phyloP scores from a whole-genome alignment of 1,139 yeast genomes.

The Yamadazyma mexicana region DNA sequence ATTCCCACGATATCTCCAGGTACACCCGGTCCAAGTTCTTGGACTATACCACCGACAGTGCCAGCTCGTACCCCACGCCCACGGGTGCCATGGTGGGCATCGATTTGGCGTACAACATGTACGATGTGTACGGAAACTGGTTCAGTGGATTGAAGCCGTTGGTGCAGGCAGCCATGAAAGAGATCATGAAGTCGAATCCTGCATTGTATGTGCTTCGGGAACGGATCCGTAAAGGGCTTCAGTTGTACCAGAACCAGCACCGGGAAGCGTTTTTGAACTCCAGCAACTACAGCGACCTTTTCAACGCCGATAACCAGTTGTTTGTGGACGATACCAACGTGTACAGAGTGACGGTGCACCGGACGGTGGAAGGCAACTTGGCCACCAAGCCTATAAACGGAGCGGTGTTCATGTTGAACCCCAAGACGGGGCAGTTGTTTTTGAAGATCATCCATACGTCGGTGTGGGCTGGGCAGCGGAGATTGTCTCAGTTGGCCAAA shows the following conservation, averaged over 20 bases:
- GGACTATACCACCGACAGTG: conserved; percentile 88
- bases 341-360: conserved; percentile 89
- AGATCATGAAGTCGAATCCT: conserved; percentile 93
- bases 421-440: conserved; percentile 85
- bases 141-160: conserved; percentile 91
- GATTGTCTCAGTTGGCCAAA: conserved; percentile 89
- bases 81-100: conserved; percentile 90
- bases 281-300: conserved; percentile 84
- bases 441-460: conserved; percentile 89
- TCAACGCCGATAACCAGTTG: conserved; percentile 78
- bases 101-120: conserved; percentile 94
- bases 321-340: conserved; percentile 93
- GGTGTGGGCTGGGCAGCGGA: conserved; percentile 96
- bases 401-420: conserved; percentile 85
- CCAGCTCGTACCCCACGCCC: conserved; percentile 87
- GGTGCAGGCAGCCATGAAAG: conserved; percentile 88
- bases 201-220: conserved; percentile 90
- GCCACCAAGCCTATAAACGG: conserved; percentile 95
- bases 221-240: conserved; percentile 90
- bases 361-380: conserved; percentile 89
- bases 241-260: conserved; percentile 89
- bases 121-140: conserved; percentile 97
- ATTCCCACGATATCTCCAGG: conserved; percentile 93
- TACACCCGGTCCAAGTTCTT: conserved; percentile 90
- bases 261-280: conserved; percentile 91